Percentiles rank a stretch among this genome's conserved stretches.
These are phyloP conservation scores for Phytophthora cryptogea DNA, from an alignment of 352 stramenopile species.

Conservation along the genomic window DNA sequence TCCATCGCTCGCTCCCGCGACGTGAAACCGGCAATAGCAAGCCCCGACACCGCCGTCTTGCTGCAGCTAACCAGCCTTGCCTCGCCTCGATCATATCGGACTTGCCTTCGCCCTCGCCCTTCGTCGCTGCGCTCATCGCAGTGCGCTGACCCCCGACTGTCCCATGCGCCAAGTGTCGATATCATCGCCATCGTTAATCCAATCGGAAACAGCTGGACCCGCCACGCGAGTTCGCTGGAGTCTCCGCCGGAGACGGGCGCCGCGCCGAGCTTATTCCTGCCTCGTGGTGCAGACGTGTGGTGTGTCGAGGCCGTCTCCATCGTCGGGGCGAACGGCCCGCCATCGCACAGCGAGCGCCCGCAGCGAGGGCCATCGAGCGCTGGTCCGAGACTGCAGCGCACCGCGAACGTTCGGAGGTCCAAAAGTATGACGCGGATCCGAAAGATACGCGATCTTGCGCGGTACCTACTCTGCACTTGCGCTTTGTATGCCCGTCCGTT, in stretches of 20 bases:
- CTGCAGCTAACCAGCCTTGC: background rate
- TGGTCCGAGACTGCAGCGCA: background rate
- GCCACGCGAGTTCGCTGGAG: conserved; percentile 9
- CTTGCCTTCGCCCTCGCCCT: background rate
- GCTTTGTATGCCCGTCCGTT: conserved; percentile 20
- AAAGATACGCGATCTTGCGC: conserved; percentile 31
- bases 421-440: conserved; percentile 13
- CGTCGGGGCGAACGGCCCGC: background rate
- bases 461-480: conserved; percentile 20
- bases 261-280: conserved; percentile 6
- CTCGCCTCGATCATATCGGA: background rate
- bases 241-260: conserved; percentile 22
- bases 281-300: conserved; percentile 1
- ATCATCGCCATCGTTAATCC: conserved; percentile 1
- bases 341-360: background rate
- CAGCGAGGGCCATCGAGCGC: background rate
- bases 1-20: background rate
- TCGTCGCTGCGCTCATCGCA: too few species aligned
- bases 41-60: too few species aligned
- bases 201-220: conserved; percentile 22
- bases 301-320: conserved; percentile 11
- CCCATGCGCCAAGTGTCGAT: conserved; percentile 18
- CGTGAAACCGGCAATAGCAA: background rate
- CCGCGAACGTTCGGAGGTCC: conserved; percentile 27
- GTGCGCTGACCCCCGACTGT: conserved; percentile 13